These are phyloP conservation scores for Termitomyces heimii DNA, from an alignment of 768 basidiomycete species.

Conservation along the genomic window DNA sequence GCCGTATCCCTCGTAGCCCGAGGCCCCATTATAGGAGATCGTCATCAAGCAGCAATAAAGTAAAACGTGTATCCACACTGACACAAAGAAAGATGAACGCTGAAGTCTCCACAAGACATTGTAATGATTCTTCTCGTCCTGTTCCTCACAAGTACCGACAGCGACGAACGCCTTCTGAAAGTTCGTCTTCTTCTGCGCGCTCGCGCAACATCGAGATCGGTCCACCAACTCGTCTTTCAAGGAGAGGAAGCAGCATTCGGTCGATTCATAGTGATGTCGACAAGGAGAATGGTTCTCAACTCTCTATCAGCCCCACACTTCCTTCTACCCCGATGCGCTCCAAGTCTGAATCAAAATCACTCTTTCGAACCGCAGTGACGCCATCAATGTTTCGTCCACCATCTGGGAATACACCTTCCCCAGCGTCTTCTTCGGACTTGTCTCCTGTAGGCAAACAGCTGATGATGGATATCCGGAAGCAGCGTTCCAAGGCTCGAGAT, in stretches of 20 bases:
- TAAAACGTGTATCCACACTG: constrained; percentile 20
- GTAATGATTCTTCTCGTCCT: constrained; percentile 24
- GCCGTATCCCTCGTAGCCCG: constrained; percentile 38
- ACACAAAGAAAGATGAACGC: constrained; percentile 20
- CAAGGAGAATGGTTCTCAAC: constrained; percentile 35
- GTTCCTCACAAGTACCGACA: constrained; percentile 24
- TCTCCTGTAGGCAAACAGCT: constrained; percentile 63
- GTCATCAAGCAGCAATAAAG: constrained; percentile 19
- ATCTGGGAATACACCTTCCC: constrained; percentile 43
- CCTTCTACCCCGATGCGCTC: constrained; percentile 43
- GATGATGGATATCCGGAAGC: constrained; percentile 58
- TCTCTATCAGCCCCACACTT: constrained; percentile 30
- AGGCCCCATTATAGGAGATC: constrained; percentile 28
- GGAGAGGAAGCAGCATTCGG: constrained; percentile 5
- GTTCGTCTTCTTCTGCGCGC: constrained; percentile 16
- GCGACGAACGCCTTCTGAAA: constrained; percentile 21
- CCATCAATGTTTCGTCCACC: constrained; percentile 44
- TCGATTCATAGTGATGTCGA: constrained; percentile 19
- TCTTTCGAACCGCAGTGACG: constrained; percentile 31
- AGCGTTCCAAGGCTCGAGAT: constrained; percentile 34
- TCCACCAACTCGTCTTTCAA: constrained; percentile 14
- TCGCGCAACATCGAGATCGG: constrained; percentile 10
- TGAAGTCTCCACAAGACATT: constrained; percentile 13
- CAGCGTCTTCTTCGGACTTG: constrained; percentile 67
- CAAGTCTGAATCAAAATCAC: constrained; percentile 25